Evolutionary conservation across 164 flowering plant genomes (phyloP), one percentile per base, ranked within the genome.

Genomic region (Chimonanthus salicifolius): DNA sequence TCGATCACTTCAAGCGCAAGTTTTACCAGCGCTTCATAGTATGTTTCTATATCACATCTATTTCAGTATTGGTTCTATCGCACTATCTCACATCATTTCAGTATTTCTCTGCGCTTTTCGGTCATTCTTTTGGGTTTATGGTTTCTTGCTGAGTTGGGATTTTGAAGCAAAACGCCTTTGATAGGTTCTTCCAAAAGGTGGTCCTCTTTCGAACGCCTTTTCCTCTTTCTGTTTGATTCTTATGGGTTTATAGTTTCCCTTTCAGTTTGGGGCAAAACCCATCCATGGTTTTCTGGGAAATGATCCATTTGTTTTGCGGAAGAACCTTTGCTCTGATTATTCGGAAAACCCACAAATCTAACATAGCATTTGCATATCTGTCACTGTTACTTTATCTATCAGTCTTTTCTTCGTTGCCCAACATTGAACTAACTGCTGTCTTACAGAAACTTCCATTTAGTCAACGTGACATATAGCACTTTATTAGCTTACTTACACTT

Each of bases 21-120:
- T 96, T 96, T 85, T 96, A 92, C 81, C 94, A 96, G 84, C 92
- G 97, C 7, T 86, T 78, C 89, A 88, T 96, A 75, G 99, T 94
- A 46, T 58, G 83, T 76, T 9, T 8, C 49, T 20, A 3, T 3
- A 49, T 43, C 11, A 11, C 50, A 49, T 70, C 47, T 13, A 16
- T 16, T 9, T 18, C 45, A 48, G 2, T 50, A 58, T 49, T 48
- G 51, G 13, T 15, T 54, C 11, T 4, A 58, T 71, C 33, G 18
- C 64, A 13, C 49, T n/a, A 44, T 33, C 21, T 67, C 21, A 15
- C 67, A 9, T 21, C 47, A 13, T 15, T 48, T 33, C 58, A 33
- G 33, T 33, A 15, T 71, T 58, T 45, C 58, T 15, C 45, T 10
- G 68, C 45, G 43, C 4, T 6, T 33, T 45, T 43, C 16, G 68